Conservation (phyloP, 2,329 filamentous ascomycete genomes). For the Verticillium alfalfae region DNA sequence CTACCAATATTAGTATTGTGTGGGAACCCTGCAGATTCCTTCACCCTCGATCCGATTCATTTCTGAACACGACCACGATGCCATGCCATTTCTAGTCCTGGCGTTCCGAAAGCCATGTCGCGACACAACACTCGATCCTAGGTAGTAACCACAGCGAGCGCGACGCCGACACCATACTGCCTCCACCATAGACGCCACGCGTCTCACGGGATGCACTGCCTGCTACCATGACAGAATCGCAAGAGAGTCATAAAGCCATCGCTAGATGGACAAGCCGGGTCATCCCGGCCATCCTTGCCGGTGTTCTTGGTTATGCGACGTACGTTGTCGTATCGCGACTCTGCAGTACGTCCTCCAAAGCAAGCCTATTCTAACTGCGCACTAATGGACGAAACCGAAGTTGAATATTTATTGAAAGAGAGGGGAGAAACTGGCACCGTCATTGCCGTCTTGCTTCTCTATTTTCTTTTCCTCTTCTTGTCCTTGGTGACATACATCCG, state of each 20-base stretch:
- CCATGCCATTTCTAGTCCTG: background rate
- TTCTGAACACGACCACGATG: background rate
- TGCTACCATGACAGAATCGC: conserved; percentile 10
- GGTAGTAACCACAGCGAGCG: background rate
- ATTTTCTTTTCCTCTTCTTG: conserved; percentile 65
- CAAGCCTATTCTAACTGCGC: background rate
- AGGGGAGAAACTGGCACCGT: conserved; percentile 49
- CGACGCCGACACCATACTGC: too few relatives aligned
- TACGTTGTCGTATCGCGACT: conserved; percentile 65
- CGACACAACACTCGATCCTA: background rate
- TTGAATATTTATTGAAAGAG: conserved; percentile 61
- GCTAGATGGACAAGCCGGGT: conserved; percentile 58
- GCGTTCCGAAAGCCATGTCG: background rate
- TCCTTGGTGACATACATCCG: conserved; percentile 66
- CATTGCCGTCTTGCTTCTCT: conserved; percentile 65
- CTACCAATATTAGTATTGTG: background rate
- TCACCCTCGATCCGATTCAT: too few relatives aligned
- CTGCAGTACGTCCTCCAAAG: conserved; percentile 50
- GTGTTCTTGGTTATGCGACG: conserved; percentile 61
- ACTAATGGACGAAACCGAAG: conserved; percentile 31
- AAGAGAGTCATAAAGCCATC: conserved; percentile 30
- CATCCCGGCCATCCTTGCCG: conserved; percentile 65
- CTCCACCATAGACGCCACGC: background rate
- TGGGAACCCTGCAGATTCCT: background rate
- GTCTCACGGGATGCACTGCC: background rate